Percentiles rank a stretch among this genome's conserved stretches.
Evolutionary conservation across 192 early-diverging fungal genomes (phyloP).

Genomic region (Backusella luteola): DNA sequence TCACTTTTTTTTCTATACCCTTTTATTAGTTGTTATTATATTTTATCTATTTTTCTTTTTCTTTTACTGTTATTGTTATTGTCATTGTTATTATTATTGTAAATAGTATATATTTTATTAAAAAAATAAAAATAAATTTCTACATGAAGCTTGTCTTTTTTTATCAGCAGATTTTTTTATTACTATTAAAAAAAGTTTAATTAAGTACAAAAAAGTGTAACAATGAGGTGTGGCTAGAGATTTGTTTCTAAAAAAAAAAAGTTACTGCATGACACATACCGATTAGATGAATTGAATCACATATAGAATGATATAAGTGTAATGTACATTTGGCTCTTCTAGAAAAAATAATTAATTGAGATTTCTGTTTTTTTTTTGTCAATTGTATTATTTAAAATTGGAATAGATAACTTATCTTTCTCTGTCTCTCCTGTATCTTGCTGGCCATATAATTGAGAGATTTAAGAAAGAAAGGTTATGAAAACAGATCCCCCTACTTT

Average conservation of each 20-base stretch:
- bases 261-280: neutral
- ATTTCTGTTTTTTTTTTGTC: neutral
- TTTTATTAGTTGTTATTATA: conserved; percentile 1
- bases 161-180: neutral
- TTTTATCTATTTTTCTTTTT: neutral
- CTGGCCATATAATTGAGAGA: neutral
- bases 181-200: neutral
- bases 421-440: neutral
- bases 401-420: neutral
- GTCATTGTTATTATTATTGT: neutral
- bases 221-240: neutral
- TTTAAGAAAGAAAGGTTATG: neutral
- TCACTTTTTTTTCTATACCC: neutral
- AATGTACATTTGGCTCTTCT: neutral
- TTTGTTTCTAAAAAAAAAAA: neutral
- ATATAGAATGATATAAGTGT: neutral
- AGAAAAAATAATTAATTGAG: neutral
- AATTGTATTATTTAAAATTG: neutral
- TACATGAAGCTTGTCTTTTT: neutral
- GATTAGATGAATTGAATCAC: neutral
- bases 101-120: neutral
- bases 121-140: neutral
- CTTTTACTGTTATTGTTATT: neutral
- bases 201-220: neutral
- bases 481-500: neutral